phyloP scores from a whole-genome alignment of 2,329 filamentous ascomycete species.

The Clonostachys rhizophaga region DNA sequence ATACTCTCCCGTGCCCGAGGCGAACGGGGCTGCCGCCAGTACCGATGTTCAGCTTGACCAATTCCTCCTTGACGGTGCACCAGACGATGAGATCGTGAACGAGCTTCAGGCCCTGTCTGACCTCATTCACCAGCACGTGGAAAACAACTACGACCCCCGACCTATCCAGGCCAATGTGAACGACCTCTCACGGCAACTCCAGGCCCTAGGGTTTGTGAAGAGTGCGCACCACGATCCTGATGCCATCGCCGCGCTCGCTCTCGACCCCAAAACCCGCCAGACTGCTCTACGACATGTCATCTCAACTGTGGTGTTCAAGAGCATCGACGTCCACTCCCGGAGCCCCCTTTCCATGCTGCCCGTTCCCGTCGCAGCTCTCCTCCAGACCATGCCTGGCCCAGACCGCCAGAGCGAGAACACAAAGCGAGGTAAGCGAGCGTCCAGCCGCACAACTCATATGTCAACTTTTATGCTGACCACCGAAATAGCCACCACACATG shows the following conservation, averaged over 20 bases:
- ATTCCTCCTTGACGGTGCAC: conserved; percentile 25
- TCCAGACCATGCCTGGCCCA: neutral
- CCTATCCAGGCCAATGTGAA: neutral
- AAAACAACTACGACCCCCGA: neutral
- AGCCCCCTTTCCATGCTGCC: conserved; percentile 29
- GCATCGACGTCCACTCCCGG: conserved; percentile 19
- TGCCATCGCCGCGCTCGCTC: neutral
- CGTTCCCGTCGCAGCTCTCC: conserved; percentile 11
- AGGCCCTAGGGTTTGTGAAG: neutral
- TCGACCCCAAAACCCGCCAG: conserved; percentile 20
- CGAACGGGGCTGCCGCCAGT: no score
- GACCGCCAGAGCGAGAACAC: neutral
- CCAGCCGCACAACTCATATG: neutral
- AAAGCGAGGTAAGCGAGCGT: neutral
- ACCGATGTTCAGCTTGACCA: conserved; percentile 18
- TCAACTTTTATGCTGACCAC: conserved; percentile 12
- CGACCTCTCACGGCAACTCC: neutral
- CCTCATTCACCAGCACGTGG: neutral
- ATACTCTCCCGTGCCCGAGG: no score
- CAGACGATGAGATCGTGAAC: conserved; percentile 25
- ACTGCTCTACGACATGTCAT: conserved; percentile 30
- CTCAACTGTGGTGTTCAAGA: conserved; percentile 24
- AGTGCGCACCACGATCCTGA: neutral
- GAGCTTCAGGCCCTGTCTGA: conserved; percentile 22
- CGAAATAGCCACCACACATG: conserved; percentile 13